A percentile compares a stretch with the other conserved stretches of the same genome.
Evolutionary conservation across 805 yeast species (phyloP).

Genomic region (Nakazawaea ambrosiae): DNA sequence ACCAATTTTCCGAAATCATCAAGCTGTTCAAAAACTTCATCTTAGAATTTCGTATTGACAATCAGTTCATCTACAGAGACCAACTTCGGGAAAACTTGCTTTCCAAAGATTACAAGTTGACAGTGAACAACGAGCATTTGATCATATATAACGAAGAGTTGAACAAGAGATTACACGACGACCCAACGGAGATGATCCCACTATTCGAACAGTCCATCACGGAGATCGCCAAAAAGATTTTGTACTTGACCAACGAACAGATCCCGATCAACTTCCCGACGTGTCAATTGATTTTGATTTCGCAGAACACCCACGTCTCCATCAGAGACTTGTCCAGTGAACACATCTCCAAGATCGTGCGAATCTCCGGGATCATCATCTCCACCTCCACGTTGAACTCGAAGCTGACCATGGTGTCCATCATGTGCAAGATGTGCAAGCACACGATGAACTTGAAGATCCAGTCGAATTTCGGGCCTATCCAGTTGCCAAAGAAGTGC

Average conservation of each 20-base stretch:
- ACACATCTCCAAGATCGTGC: slow-evolving; percentile 81
- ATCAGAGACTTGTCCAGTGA: slow-evolving; percentile 81
- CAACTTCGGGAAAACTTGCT: slow-evolving; percentile 83
- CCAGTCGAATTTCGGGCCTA: slow-evolving; percentile 62
- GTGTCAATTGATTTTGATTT: slow-evolving; percentile 74
- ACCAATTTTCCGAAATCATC: slow-evolving; percentile 58
- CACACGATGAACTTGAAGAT: slow-evolving; percentile 64
- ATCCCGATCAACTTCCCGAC: slow-evolving; percentile 56
- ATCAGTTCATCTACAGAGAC: slow-evolving; percentile 82
- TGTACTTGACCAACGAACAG: slow-evolving; percentile 45
- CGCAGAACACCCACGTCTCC: slow-evolving; percentile 64
- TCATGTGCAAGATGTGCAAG: slow-evolving; percentile 84
- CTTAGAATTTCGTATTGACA: slow-evolving; percentile 76
- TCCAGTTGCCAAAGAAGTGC: slow-evolving; percentile 63
- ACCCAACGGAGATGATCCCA: slow-evolving; percentile 84
- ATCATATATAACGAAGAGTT: slow-evolving; percentile 85
- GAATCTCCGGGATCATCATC: slow-evolving; percentile 89
- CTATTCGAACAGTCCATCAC: slow-evolving; percentile 77
- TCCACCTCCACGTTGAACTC: slow-evolving; percentile 85
- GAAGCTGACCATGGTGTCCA: slow-evolving; percentile 74
- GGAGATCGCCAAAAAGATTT: slow-evolving; percentile 75
- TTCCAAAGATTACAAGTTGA: slow-evolving; percentile 63
- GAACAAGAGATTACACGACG: slow-evolving; percentile 75
- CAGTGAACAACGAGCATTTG: slow-evolving; percentile 76
- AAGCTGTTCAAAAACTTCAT: slow-evolving; percentile 77